Base-by-base conservation (phyloP, 2,329 filamentous ascomycete genomes). In the Tympanopsis confertula region DNA sequence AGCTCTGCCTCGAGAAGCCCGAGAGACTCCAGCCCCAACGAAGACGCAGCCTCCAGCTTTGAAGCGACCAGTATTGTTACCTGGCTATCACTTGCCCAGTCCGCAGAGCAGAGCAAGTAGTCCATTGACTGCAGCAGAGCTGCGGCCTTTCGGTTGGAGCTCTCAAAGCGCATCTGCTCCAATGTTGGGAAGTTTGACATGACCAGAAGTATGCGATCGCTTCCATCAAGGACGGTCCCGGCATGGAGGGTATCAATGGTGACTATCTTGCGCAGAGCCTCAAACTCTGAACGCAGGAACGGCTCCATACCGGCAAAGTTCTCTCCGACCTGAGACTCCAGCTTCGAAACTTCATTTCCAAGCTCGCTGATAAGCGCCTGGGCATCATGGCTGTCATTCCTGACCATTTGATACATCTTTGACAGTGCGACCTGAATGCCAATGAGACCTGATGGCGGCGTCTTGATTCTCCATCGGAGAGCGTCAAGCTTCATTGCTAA, bases 1-100 rank as follows among this genome's bases (percentile, higher is more conserved):
- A 84, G 57, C 49, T 86, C 82, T 1, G 65, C 61, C 53, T 83
- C 77, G 0, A 86, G 62, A 14, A 81, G 63, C 33, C 71, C 65
- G 35, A 86, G 58, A 30, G 76, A 73, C 35, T 68, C 68, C 28
- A 86, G 58, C 35, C 62, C 70, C 1, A 78, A 72, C 18, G 66
- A 60, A 12, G 59, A 57, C 14, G 78, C 54, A 2, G 54, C 58
- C 37, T 68, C 61, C 35, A 82, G 55, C 45, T 69, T 77, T 26
- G 22, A 26, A 13, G 62, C 59, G 46, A 84, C 59, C 3, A 85
- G 49, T 1, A 68, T 66, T 17, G 63, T 48, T 5, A 71, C 66
- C 14, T 77, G 47, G 3, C 55, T 58, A 20, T 64, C 64, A 12
- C 58, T 60, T 53, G 71, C 66, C 5, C 69, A 66, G 24, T 64